These are phyloP conservation scores for Myxozyma kluyveri DNA, from an alignment of 805 yeast genomes.

Conservation along the genomic window DNA sequence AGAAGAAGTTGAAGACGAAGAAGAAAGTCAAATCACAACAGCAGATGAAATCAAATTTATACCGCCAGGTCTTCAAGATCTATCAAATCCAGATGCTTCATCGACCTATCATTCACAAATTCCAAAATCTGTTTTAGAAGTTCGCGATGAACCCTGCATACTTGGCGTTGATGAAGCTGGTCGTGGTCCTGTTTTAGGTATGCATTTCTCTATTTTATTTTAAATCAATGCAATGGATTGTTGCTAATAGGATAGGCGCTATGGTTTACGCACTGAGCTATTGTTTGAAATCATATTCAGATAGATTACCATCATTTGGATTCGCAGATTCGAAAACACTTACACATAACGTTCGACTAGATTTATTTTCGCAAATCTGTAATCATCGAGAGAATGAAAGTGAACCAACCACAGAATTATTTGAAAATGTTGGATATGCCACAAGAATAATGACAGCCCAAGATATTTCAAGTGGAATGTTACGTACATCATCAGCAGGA, in stretches of 20 bases:
- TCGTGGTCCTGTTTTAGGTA: slow-evolving; percentile 92
- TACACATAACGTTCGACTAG: slow-evolving; percentile 65
- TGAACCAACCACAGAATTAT: slow-evolving; percentile 41
- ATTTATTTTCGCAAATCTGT: slow-evolving; percentile 60
- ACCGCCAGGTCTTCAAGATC: slow-evolving; percentile 16
- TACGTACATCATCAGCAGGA: slow-evolving; percentile 51
- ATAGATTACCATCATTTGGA: slow-evolving; percentile 58
- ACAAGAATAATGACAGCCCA: slow-evolving; percentile 79
- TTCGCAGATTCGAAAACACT: slow-evolving; percentile 93
- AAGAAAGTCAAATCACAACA: background rate
- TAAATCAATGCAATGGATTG: too few relatives aligned
- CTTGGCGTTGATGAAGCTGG: slow-evolving; percentile 99
- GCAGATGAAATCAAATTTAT: slow-evolving; percentile 4
- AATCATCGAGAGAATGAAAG: slow-evolving; percentile 29
- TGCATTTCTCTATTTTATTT: background rate
- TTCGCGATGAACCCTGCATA: slow-evolving; percentile 37
- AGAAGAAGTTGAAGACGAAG: slow-evolving; percentile 1
- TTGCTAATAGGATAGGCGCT: too few relatives aligned
- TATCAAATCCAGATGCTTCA: slow-evolving; percentile 13
- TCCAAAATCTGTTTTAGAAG: slow-evolving; percentile 15
- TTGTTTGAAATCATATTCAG: slow-evolving; percentile 54
- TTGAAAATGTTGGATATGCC: slow-evolving; percentile 76
- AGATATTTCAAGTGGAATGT: slow-evolving; percentile 88
- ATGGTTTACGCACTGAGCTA: slow-evolving; percentile 95
- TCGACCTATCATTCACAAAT: slow-evolving; percentile 24